phyloP scores from a whole-genome alignment of 2,329 filamentous ascomycete genomes.

The Tolypocladium guangdongense region DNA sequence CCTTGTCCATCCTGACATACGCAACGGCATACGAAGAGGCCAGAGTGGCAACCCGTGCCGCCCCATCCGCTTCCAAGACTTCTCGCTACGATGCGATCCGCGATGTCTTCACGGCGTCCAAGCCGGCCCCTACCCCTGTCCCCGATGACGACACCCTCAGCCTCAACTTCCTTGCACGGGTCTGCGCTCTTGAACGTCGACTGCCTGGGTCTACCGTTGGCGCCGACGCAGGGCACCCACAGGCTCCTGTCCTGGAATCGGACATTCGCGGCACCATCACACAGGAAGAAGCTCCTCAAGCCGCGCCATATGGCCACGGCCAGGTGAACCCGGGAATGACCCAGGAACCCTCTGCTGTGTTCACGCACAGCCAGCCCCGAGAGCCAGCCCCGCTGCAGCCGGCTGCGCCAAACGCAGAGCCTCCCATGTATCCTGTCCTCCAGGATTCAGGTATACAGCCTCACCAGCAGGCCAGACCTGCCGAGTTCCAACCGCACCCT shows the following conservation, averaged over 20 bases:
- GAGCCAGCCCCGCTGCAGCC: conserved; percentile 11
- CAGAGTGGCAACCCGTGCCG: conserved; percentile 13
- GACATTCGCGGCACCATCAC: background rate
- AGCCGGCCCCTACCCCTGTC: conserved; percentile 16
- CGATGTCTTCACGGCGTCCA: conserved; percentile 29
- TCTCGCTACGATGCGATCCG: conserved; percentile 26
- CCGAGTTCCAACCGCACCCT: conserved; percentile 16
- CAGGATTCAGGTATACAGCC: background rate
- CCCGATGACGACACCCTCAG: conserved; percentile 12
- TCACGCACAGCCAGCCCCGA: conserved; percentile 8
- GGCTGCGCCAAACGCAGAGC: conserved; percentile 6
- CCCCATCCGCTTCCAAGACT: conserved; percentile 16
- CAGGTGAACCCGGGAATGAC: background rate
- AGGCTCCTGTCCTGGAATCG: background rate
- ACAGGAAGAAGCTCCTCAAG: conserved; percentile 12
- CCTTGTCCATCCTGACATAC: conserved; percentile 19
- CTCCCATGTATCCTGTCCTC: conserved; percentile 4
- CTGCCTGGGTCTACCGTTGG: conserved; percentile 10
- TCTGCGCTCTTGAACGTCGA: conserved; percentile 21
- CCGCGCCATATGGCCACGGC: conserved; percentile 3
- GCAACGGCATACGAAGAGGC: conserved; percentile 20
- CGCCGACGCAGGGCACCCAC: conserved; percentile 3
- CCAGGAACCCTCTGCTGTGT: conserved; percentile 12
- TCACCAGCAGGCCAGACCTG: conserved; percentile 7
- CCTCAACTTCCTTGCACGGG: conserved; percentile 22